Conservation (phyloP, 2,329 filamentous ascomycete species). For the Cladosporium cucumerinum region DNA sequence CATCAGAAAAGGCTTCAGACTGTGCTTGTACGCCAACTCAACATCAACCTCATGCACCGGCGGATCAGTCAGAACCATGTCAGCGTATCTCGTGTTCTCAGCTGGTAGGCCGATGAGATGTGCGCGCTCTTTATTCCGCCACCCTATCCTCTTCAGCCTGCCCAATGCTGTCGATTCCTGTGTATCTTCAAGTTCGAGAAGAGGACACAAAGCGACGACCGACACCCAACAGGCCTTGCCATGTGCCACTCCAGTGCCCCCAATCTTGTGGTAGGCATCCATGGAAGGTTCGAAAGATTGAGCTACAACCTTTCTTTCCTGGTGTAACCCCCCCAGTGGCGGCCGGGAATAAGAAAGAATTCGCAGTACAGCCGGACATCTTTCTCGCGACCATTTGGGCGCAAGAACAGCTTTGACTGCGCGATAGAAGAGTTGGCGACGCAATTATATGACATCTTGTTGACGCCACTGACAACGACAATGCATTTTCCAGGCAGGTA, state of each 20-base stretch:
- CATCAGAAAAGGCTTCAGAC: neutral
- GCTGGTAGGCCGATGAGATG: neutral
- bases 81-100: neutral
- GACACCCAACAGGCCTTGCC: neutral
- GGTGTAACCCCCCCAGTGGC: no score
- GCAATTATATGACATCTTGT: neutral
- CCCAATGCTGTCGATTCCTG: neutral
- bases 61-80: neutral
- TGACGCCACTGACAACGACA: neutral
- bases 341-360: no score
- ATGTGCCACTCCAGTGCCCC: neutral
- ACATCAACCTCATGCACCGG: neutral
- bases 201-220: neutral
- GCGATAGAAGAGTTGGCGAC: neutral
- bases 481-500: neutral
- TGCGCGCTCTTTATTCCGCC: neutral
- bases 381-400: neutral
- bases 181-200: neutral
- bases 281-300: neutral
- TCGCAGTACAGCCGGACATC: neutral
- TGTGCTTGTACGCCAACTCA: neutral
- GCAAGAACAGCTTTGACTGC: neutral
- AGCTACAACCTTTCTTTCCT: neutral
- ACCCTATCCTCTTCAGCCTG: neutral
- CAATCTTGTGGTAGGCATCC: neutral